Base-by-base conservation (phyloP, 129 eudicot genomes). In the Flaveria linearis region DNA sequence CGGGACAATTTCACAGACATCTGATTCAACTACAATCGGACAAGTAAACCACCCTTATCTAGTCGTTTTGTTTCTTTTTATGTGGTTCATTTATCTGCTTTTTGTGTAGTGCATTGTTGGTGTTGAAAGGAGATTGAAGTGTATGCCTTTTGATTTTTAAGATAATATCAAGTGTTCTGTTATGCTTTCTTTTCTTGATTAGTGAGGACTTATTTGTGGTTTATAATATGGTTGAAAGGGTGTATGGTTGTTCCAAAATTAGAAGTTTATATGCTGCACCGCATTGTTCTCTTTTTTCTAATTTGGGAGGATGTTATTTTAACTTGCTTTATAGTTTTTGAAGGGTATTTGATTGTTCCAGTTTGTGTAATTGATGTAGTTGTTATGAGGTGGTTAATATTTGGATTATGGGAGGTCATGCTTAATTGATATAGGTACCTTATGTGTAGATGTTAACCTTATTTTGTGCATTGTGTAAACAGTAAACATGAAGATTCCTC, bases 1-100 rank as follows among this genome's bases (percentile, higher is more conserved):
- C 51, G 39, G 16, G 9, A 30, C 52, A 47, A 22, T 17, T 63
- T 47, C 73, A 36, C 80, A 66, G 28, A 22, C 30, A 13, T 17
- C 50, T 71, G 76, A 60, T 46, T 50, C 82, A 58, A 33, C 77
- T 47, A 22, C 65, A 14, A 5, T 4, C 26, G 53, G 61, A 30
- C 71, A 78, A 30, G 82, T 78, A 78, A 58, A 60, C 36, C 3
- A 30, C 4, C 14, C 57, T 66, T 11, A 20, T 9, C 42, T 20
- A 52, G n/a, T 58, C 33, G 5, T 14, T 42, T 9, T 2, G 50
- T 64, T 64, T 17, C 41, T 47, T 63, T 76, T 75, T 12, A 49
- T 76, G 18, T 50, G 41, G 22, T 64, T 76, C 15, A 11, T 67
- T 36, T 55, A 12, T 68, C 80, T 51, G 23, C 66, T 14, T 16